A percentile compares a stretch with the other conserved stretches of the same genome.
These are phyloP conservation scores for Elaphomyces granulatus DNA, from an alignment of 495 filamentous ascomycete genomes.

Conservation along the genomic window DNA sequence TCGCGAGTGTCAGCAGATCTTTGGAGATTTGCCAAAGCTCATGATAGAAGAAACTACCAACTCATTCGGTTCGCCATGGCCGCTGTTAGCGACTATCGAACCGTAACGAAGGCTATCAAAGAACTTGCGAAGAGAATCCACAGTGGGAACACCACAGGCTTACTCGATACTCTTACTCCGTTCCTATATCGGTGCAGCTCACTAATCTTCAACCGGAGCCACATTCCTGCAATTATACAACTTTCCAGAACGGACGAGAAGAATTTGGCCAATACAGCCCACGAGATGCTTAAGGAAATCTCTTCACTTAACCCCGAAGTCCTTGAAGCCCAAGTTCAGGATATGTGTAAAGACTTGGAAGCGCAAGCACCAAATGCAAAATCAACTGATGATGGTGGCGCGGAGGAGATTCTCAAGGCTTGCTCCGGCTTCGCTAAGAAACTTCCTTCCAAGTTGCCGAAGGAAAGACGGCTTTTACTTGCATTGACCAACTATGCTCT, in stretches of 20 bases:
- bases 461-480: slow-evolving; percentile 71
- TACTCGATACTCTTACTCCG: slow-evolving; percentile 69
- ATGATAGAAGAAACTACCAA: slow-evolving; percentile 84
- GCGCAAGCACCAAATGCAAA: slow-evolving; percentile 58
- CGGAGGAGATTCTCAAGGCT: slow-evolving; percentile 82
- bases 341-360: slow-evolving; percentile 75
- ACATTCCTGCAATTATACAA: slow-evolving; percentile 79
- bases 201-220: slow-evolving; percentile 84
- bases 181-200: slow-evolving; percentile 71
- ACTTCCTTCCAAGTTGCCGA: slow-evolving; percentile 71
- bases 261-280: slow-evolving; percentile 59
- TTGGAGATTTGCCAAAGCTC: slow-evolving; percentile 78
- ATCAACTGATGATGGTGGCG: slow-evolving; percentile 47
- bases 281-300: slow-evolving; percentile 87
- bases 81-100: slow-evolving; percentile 83
- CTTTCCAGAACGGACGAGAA: slow-evolving; percentile 70
- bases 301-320: slow-evolving; percentile 76
- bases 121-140: slow-evolving; percentile 77
- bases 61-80: slow-evolving; percentile 73
- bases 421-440: slow-evolving; percentile 78
- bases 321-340: slow-evolving; percentile 80
- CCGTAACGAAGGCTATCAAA: slow-evolving; percentile 73
- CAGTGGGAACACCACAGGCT: slow-evolving; percentile 38
- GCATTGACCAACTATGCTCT: slow-evolving; percentile 67
- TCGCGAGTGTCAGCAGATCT: slow-evolving; percentile 53